Evolutionary conservation across 768 basidiomycete species (phyloP), one percentile per base, ranked within the genome.

Genomic region (Kwoniella sp.): DNA sequence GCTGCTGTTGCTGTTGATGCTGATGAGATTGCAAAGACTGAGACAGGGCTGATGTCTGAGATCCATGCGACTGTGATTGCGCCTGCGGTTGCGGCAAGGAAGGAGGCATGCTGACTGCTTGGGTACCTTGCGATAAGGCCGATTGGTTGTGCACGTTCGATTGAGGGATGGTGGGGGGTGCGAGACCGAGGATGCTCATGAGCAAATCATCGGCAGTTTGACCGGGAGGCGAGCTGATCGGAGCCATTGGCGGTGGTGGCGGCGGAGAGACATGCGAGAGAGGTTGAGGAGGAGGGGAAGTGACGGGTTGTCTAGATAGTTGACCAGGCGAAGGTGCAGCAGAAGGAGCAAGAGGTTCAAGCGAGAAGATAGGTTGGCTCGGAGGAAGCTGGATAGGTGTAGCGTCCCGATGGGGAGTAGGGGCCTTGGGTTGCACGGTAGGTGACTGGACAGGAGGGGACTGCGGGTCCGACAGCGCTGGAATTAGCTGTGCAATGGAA

Each of bases 181-280:
- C 29, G 50, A 68, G 48, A 9, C 73, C 75, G 15, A 76, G 58
- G 7, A 76, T 70, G 31, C 66, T 68, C 53, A 64, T 72, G 13
- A 76, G 59, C 17, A 76, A 65, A 58, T 76, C 73, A 28, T 73
- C 71, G 3, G 70, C 75, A 3, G 72, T 76, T 45, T 76, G 69
- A n/a, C 74, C 74, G 9, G 74, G 74, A 22, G 70, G 72, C 20
- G 57, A 58, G 12, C 38, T 55, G 31, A 34, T 55, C 11, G 30
- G 3, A 48, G 67, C 38, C 31, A 58, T 28, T 15, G 23, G 55
- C 5, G 59, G 58, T 2, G 59, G 63, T 17, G 69, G 66, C 8
- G 54, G 28, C 4, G 67, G 66, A 13, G 58, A 47, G 0, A 55
- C 34, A 5, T 30, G 34, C 3, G 62, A 47, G 0, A 23, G 13